These are phyloP conservation scores for Vigna hirtella DNA, from an alignment of 306 rosid species.

Conservation along the genomic window DNA sequence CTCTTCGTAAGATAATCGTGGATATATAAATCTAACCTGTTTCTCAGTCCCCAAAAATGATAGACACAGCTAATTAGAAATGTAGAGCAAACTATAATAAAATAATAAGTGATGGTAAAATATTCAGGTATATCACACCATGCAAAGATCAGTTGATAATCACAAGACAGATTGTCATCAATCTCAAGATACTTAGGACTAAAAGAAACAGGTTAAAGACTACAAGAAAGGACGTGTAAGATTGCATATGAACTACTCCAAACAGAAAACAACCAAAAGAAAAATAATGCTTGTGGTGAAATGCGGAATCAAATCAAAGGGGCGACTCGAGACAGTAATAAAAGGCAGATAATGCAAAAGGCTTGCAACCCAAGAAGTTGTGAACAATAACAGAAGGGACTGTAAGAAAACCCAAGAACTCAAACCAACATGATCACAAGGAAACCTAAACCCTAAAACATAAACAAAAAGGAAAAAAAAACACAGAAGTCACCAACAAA, in stretches of 20 bases:
- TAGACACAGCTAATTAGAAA: conserved; percentile 12
- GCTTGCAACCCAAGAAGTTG: conserved; percentile 24
- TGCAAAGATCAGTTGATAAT: background rate
- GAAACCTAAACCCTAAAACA: conserved; percentile 34
- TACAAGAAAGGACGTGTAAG: background rate
- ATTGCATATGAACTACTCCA: conserved; percentile 10
- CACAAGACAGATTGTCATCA: background rate
- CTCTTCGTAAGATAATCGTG: conserved; percentile 73
- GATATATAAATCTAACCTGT: conserved; percentile 81
- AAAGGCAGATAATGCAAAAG: background rate
- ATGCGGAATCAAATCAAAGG: background rate
- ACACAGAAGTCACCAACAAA: background rate
- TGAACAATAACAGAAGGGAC: background rate
- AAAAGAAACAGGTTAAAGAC: background rate
- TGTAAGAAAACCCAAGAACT: conserved; percentile 18
- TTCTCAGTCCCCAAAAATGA: conserved; percentile 22
- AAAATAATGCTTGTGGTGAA: conserved; percentile 12
- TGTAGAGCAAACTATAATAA: background rate
- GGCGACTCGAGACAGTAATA: conserved; percentile 1
- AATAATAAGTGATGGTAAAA: conserved; percentile 27
- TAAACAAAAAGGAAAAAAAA: background rate
- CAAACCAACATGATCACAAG: conserved; percentile 16
- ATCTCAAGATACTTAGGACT: background rate
- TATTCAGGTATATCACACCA: background rate
- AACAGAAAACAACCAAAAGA: conserved; percentile 32